Evolutionary conservation across 441 rosid genomes (phyloP).

Genomic region (Syzygium syzygioides): DNA sequence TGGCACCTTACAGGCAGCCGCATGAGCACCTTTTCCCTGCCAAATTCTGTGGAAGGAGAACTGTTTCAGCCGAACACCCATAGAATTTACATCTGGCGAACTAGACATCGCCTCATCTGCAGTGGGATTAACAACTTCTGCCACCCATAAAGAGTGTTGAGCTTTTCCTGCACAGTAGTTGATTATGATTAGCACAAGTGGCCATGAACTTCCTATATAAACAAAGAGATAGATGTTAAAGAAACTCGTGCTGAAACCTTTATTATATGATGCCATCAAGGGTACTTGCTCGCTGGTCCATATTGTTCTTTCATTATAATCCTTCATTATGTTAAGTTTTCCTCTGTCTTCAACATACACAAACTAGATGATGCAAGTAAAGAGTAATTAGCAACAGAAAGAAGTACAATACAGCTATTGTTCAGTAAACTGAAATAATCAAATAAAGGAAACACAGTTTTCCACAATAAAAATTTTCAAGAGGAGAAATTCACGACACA

Average conservation of each 20-base stretch:
- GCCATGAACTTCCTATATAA: neutral
- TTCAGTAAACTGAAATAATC: neutral
- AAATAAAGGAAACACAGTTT: neutral
- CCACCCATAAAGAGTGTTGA: conserved; percentile 96
- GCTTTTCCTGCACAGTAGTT: conserved; percentile 59
- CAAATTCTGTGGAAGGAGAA: conserved; percentile 84
- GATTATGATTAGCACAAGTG: conserved; percentile 7
- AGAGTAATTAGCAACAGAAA: neutral
- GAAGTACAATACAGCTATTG: neutral
- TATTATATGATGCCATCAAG: conserved; percentile 83
- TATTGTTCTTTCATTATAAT: conserved; percentile 87
- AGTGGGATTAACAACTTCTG: conserved; percentile 56
- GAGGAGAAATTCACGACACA: neutral
- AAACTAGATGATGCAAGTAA: conserved; percentile 37
- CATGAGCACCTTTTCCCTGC: conserved; percentile 91
- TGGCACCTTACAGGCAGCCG: conserved; percentile 83
- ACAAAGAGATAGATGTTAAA: conserved; percentile 3
- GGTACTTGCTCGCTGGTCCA: conserved; percentile 92
- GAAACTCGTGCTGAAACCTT: conserved; percentile 42
- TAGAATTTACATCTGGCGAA: conserved; percentile 41
- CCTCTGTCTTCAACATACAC: conserved; percentile 89
- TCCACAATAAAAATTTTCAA: neutral
- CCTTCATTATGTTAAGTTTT: conserved; percentile 68
- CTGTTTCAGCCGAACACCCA: conserved; percentile 43
- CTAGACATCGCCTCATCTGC: conserved; percentile 39